phyloP scores from a whole-genome alignment of 306 rosid genomes.

The Styphnolobium japonicum region DNA sequence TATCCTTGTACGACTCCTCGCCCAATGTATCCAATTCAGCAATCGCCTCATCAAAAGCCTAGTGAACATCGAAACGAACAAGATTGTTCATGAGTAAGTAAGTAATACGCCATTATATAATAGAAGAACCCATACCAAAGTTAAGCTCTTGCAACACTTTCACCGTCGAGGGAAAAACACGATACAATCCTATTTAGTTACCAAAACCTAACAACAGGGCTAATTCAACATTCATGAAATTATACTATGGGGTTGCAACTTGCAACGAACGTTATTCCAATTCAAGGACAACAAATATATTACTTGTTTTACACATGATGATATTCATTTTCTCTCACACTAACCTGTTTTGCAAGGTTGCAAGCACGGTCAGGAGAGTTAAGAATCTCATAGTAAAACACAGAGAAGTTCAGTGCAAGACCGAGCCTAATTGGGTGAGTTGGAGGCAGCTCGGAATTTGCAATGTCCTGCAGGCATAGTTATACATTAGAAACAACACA shows the following conservation, averaged over 20 bases:
- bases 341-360: slow-evolving; percentile 93
- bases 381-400: slow-evolving; percentile 92
- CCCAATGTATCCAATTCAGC: slow-evolving; percentile 98
- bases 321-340: background rate
- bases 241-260: background rate
- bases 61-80: slow-evolving; percentile 5
- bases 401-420: slow-evolving; percentile 94
- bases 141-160: background rate
- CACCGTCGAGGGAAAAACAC: background rate
- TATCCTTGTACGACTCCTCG: slow-evolving; percentile 97
- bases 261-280: background rate
- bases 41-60: slow-evolving; percentile 99
- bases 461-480: slow-evolving; percentile 66
- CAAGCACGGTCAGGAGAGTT: slow-evolving; percentile 98
- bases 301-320: too few relatives aligned
- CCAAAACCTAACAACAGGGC: background rate
- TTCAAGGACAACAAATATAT: background rate
- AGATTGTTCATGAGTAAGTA: background rate
- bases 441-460: slow-evolving; percentile 83
- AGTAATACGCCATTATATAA: background rate
- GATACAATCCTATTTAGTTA: background rate
- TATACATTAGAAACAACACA: background rate
- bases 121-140: background rate
- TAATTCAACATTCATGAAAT: slow-evolving; percentile 8
- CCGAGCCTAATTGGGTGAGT: slow-evolving; percentile 99